Conservation (phyloP, 805 yeast species). For the Zygotorulaspora danielsina region DNA sequence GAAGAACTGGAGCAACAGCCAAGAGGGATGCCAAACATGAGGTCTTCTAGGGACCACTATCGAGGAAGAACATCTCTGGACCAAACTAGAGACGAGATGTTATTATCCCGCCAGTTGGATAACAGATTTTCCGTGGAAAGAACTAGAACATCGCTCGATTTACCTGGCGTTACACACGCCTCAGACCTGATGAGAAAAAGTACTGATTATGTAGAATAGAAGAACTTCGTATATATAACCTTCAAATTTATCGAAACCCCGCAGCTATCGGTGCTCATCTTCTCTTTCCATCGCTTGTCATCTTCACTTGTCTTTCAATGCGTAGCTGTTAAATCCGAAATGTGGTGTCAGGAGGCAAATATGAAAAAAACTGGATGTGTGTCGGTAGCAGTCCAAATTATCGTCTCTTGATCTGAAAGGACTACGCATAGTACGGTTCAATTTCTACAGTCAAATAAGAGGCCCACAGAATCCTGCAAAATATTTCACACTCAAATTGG, state of each 20-base stretch:
- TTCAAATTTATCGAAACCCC: too few species aligned
- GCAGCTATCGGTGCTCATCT: too few species aligned
- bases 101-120: constrained; percentile 37
- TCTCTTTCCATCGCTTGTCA: too few species aligned
- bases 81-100: constrained; percentile 37
- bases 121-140: constrained; percentile 39
- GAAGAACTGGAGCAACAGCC: constrained; percentile 6
- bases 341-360: background rate
- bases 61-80: constrained; percentile 37
- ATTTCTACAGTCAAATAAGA: too few species aligned
- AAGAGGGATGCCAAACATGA: constrained; percentile 6
- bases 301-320: too few species aligned
- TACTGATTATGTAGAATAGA: constrained; percentile 9
- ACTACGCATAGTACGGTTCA: too few species aligned
- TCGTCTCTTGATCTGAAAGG: background rate
- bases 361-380: background rate
- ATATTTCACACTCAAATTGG: background rate
- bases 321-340: background rate
- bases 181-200: constrained; percentile 30
- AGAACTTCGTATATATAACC: background rate
- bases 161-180: constrained; percentile 42
- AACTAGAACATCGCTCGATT: constrained; percentile 40
- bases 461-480: too few species aligned
- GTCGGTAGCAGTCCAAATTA: background rate
- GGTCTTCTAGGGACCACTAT: constrained; percentile 8